Evolutionary conservation across 805 yeast species (phyloP).

Genomic region (Teunomyces funiuensis): DNA sequence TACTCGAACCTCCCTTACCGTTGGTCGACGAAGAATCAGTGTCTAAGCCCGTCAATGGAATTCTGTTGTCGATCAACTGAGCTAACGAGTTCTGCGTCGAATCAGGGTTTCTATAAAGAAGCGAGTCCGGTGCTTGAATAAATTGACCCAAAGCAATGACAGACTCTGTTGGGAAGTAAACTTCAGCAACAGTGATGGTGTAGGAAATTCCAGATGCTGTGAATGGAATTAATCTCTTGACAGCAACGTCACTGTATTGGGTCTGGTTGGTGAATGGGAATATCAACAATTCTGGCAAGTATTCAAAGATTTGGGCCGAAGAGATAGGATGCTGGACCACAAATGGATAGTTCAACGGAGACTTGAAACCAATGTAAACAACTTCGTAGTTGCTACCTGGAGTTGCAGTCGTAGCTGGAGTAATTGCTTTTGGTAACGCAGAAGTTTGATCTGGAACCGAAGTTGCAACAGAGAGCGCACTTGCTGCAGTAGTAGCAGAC

Average conservation of each 20-base stretch:
- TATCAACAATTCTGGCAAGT: constrained; percentile 71
- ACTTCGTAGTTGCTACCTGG: constrained; percentile 48
- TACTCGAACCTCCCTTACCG: constrained; percentile 1
- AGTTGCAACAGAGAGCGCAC: constrained; percentile 17
- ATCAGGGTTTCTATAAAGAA: constrained; percentile 59
- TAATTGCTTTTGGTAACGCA: constrained; percentile 73
- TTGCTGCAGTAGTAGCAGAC: constrained; percentile 15
- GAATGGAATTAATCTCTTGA: constrained; percentile 74
- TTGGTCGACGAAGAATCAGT: constrained; percentile 10
- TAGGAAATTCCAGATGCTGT: constrained; percentile 53
- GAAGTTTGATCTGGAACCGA: constrained; percentile 41
- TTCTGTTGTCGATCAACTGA: constrained; percentile 66
- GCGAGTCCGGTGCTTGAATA: constrained; percentile 53
- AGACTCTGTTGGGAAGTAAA: constrained; percentile 66
- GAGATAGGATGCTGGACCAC: constrained; percentile 71
- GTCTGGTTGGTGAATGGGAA: constrained; percentile 52
- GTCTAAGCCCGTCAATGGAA: constrained; percentile 53
- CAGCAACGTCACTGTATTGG: constrained; percentile 47
- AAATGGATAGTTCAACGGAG: constrained; percentile 79
- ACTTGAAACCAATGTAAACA: constrained; percentile 76
- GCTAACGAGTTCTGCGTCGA: constrained; percentile 59
- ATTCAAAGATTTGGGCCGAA: constrained; percentile 83
- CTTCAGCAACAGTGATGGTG: constrained; percentile 84
- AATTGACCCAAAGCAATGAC: constrained; percentile 50
- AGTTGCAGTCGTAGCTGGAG: constrained; percentile 57